Conservation (phyloP, 257 asterid genomes). For the Cinchona pubescens region DNA sequence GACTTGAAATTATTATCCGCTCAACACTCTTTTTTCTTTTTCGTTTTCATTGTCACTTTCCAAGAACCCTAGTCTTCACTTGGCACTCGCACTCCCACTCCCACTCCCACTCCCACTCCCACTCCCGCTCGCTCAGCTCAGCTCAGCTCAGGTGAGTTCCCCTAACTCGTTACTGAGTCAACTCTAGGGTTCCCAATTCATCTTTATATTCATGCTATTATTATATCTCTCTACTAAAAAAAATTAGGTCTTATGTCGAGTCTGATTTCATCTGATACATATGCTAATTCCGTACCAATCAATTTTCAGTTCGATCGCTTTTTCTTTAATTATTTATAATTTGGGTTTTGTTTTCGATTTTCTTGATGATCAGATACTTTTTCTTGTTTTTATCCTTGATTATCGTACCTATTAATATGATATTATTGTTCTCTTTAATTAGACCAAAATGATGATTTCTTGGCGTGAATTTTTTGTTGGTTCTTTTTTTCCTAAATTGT, state of each 20-base stretch:
- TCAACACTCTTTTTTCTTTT: not conserved
- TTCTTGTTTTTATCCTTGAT: constrained; percentile 3
- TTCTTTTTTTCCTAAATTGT: not conserved
- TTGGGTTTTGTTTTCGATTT: constrained; percentile 1
- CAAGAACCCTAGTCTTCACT: constrained; percentile 12
- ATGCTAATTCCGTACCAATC: not conserved
- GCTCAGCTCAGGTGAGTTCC: constrained; percentile 20
- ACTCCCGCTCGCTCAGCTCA: no score
- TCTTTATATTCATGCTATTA: not conserved
- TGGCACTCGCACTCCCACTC: not conserved
- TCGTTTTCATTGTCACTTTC: not conserved
- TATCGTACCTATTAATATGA: not conserved
- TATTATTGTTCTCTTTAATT: not conserved
- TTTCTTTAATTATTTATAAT: not conserved
- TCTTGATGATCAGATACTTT: constrained; percentile 9
- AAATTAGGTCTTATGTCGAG: not conserved
- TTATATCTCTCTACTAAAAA: no score
- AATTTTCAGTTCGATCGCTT: not conserved
- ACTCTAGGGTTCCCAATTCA: constrained; percentile 18
- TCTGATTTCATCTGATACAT: not conserved
- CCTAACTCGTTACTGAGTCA: constrained; percentile 6
- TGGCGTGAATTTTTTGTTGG: not conserved
- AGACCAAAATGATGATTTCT: not conserved
- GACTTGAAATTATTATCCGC: constrained; percentile 19
- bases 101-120: no score